Evolutionary conservation across 2,329 filamentous ascomycete species (phyloP).

Genomic region (Fusarium xylarioides): DNA sequence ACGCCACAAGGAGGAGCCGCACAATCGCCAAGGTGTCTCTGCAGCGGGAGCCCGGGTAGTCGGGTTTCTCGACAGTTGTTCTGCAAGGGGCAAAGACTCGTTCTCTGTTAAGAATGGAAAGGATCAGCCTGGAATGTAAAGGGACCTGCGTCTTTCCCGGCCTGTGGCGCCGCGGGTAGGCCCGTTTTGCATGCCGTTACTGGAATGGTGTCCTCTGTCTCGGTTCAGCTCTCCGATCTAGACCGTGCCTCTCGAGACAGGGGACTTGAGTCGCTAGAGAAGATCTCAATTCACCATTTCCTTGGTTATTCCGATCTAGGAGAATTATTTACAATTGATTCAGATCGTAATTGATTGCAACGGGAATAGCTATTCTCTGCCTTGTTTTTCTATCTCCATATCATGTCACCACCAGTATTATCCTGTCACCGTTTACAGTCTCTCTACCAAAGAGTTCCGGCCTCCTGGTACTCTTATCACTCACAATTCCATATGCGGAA

Average conservation of each 20-base stretch:
- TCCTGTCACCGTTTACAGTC: not conserved
- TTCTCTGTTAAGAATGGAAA: not conserved
- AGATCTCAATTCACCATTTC: not conserved
- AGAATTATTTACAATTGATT: not conserved
- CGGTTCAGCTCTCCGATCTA: not conserved
- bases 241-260: not conserved
- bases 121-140: constrained; percentile 3
- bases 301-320: not conserved
- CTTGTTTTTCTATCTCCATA: not conserved
- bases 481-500: not conserved
- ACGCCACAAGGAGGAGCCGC: not conserved
- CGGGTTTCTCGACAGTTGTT: not conserved
- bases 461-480: not conserved
- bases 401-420: not conserved
- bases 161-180: not conserved
- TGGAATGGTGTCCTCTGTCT: not conserved
- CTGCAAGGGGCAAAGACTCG: not conserved
- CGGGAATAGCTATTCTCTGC: not conserved
- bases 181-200: not conserved
- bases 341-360: not conserved
- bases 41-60: not conserved
- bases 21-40: not conserved
- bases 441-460: not conserved
- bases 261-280: not conserved
- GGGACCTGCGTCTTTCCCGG: too few species aligned